Conservation (phyloP, 148 eudicot species). For the Simmondsia chinensis region DNA sequence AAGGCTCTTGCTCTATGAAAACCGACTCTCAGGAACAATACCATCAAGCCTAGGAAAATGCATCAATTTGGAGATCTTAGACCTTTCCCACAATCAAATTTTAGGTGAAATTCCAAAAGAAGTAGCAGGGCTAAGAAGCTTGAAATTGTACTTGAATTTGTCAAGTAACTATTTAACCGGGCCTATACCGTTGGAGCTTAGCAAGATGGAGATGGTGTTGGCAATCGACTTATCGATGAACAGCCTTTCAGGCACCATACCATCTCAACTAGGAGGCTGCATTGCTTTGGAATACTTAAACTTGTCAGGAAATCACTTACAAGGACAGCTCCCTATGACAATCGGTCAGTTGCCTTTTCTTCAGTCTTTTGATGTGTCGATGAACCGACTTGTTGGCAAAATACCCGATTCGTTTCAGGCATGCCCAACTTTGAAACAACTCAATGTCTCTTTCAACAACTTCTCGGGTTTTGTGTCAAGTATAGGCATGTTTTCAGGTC, state of each 20-base stretch:
- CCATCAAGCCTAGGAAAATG: conserved; percentile 66
- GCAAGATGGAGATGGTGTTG: conserved; percentile 82
- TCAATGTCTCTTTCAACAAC: conserved; percentile 62
- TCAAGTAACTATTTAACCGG: conserved; percentile 56
- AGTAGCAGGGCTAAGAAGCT: conserved; percentile 58
- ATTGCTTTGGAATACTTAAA: conserved; percentile 61
- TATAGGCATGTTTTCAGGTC: conserved; percentile 39
- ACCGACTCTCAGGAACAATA: conserved; percentile 62
- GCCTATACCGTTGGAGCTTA: conserved; percentile 58
- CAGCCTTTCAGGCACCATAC: conserved; percentile 42
- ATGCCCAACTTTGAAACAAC: conserved; percentile 34
- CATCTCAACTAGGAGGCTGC: conserved; percentile 71
- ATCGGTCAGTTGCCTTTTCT: conserved; percentile 55
- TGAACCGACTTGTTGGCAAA: conserved; percentile 38
- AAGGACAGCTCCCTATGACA: conserved; percentile 40
- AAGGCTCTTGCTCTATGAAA: conserved; percentile 42
- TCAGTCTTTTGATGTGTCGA: conserved; percentile 49
- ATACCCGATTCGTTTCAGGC: conserved; percentile 52
- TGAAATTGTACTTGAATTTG: conserved; percentile 68
- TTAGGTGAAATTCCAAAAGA: conserved; percentile 55
- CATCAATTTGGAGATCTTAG: conserved; percentile 71
- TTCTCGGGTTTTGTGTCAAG: conserved; percentile 44
- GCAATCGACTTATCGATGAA: conserved; percentile 69
- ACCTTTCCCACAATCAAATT: conserved; percentile 59
- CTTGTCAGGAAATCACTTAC: conserved; percentile 39